Base-by-base conservation (phyloP, 2,329 filamentous ascomycete species). In the Calonectria fujianensis region DNA sequence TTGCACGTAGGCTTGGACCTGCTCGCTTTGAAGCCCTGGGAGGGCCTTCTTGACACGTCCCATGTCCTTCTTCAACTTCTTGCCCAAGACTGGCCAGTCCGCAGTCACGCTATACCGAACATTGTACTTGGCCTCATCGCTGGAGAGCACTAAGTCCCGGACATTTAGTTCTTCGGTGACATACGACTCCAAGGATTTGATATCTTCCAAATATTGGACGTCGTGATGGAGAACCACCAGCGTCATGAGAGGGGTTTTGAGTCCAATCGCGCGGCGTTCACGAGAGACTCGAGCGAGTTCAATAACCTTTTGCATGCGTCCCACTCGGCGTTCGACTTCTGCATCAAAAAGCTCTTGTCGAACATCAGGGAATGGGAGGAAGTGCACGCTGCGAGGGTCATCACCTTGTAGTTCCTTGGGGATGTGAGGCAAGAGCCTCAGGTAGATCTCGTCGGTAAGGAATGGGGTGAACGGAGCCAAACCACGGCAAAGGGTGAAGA, bases 1-100 rank as follows among this genome's bases (percentile, higher is more conserved):
- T 52, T 90, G 87, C 51, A 97, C 88, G 83, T 96, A 99, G 50
- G 88, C 87, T 84, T 96, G 95, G 75, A 98, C 95, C 79, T 98
- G 91, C 14, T 95, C 92, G 79, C 93, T 96, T 27, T 91, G 94
- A 64, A 99, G 88, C 50, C 87, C 89, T 8, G 96, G 96, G 59
- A 99, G 88, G 2, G 95, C 96, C 87, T 96, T 97, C 89, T 97
- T 97, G 79, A 98, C 96, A 83, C 94, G 95, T 78, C 93, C 92
- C 78, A 96, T 95, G 82, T 98, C 96, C 86, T 98, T 98, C 90
- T 98, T 98, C 80, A 98, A 90, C 88, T 98, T 98, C 91, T 98
- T 98, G 78, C 97, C 97, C 20, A 99, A 90, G 2, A 95, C 94
- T 18, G 97, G 96, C 94, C 97, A 98, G 85, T 99, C 97, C 10